phyloP scores from a whole-genome alignment of 2,329 filamentous ascomycete species.

The Pseudogymnoascus sp. region DNA sequence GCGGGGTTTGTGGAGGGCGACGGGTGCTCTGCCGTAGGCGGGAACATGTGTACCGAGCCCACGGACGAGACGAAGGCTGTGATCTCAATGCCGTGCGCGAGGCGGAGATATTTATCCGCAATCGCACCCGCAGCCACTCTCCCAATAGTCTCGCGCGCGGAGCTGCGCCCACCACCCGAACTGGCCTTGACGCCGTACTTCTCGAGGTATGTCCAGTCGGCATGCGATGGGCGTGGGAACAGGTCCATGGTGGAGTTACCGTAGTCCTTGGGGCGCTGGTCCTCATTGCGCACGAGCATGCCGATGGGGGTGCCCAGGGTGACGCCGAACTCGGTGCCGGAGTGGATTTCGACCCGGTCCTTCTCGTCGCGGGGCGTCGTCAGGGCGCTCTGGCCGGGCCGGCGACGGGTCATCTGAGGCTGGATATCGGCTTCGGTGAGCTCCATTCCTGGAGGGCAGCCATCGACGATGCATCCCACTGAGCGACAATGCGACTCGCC shows the following conservation, averaged over 20 bases:
- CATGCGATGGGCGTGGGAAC: conserved; percentile 85
- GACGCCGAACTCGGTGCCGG: conserved; percentile 80
- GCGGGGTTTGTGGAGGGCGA: conserved; percentile 65
- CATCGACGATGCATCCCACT: conserved; percentile 92
- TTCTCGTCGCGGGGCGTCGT: conserved; percentile 91
- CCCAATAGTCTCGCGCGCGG: conserved; percentile 90
- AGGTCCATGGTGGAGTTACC: conserved; percentile 80
- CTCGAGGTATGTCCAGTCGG: conserved; percentile 93
- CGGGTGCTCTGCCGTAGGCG: conserved; percentile 59
- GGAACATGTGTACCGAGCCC: conserved; percentile 69
- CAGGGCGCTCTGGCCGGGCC: conserved; percentile 81
- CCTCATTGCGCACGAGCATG: conserved; percentile 81
- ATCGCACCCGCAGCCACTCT: conserved; percentile 87
- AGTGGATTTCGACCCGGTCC: conserved; percentile 85
- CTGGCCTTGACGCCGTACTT: conserved; percentile 94
- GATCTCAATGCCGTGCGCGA: conserved; percentile 81
- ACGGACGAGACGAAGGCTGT: conserved; percentile 84
- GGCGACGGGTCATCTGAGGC: conserved; percentile 82
- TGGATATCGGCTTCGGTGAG: conserved; percentile 85
- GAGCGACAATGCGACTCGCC: conserved; percentile 86
- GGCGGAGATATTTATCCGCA: conserved; percentile 80
- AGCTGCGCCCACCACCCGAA: conserved; percentile 81
- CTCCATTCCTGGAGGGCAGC: conserved; percentile 77
- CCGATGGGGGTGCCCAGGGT: conserved; percentile 88
- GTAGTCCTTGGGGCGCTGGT: conserved; percentile 89